Conservation (phyloP, 2,329 filamentous ascomycete species). For the Phyllosticta citribraziliensis region DNA sequence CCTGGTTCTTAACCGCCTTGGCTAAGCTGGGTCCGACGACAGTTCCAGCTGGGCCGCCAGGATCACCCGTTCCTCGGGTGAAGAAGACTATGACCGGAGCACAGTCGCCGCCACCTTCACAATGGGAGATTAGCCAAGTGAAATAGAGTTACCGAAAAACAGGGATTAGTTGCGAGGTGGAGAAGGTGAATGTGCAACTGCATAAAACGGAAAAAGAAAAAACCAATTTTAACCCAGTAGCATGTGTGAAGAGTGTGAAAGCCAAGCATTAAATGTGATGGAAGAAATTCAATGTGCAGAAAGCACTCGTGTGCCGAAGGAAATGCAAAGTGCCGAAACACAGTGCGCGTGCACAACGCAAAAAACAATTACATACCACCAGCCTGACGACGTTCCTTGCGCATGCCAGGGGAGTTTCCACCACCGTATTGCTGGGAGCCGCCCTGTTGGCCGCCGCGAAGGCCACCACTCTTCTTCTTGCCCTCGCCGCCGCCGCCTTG, state of each 20-base stretch:
- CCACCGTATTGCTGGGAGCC: not conserved
- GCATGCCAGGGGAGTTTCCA: not conserved
- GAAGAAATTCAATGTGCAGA: no score
- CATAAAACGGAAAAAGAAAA: no score
- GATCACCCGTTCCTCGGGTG: slow-evolving; percentile 45
- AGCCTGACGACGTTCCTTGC: not conserved
- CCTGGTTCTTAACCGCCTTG: slow-evolving; percentile 31
- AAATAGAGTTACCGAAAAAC: not conserved
- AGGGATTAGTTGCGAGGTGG: no score
- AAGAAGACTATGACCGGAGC: slow-evolving; percentile 43
- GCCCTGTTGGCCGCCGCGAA: not conserved
- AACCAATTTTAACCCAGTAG: no score
- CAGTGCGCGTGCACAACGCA: not conserved
- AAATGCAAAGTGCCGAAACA: not conserved
- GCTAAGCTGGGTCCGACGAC: slow-evolving; percentile 43
- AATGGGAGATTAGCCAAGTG: not conserved
- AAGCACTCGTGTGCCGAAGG: not conserved
- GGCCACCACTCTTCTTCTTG: not conserved
- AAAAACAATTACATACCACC: not conserved
- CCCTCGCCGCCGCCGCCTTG: no score
- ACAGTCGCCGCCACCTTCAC: not conserved
- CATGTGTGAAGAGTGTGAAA: not conserved
- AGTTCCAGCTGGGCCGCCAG: slow-evolving; percentile 40
- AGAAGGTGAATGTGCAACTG: no score
- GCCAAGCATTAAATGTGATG: no score